Evolutionary conservation across 129 eudicot species (phyloP).

Genomic region (Tagetes patula): DNA sequence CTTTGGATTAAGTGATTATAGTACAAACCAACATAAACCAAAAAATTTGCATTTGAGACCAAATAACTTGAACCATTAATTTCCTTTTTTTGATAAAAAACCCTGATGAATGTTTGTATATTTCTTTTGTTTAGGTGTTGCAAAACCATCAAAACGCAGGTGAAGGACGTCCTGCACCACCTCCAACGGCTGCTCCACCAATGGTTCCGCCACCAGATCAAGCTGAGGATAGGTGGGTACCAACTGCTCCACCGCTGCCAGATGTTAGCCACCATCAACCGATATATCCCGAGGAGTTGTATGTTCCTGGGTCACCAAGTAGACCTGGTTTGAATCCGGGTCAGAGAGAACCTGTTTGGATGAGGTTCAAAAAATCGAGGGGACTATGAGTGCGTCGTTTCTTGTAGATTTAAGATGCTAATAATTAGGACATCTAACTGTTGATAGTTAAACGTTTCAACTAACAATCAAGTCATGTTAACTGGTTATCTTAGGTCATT

Average conservation of each 20-base stretch:
- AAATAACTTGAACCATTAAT: neutral
- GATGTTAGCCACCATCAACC: conserved; percentile 26
- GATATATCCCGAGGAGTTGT: conserved; percentile 36
- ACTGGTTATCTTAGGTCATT: neutral
- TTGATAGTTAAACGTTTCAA: neutral
- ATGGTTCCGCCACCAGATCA: conserved; percentile 19
- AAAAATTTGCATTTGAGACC: neutral
- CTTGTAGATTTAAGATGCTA: conserved; percentile 10
- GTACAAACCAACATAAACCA: neutral
- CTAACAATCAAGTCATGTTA: neutral
- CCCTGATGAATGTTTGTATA: too few relatives aligned
- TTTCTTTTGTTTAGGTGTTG: conserved; percentile 21
- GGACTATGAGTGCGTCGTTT: conserved; percentile 23
- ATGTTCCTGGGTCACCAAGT: conserved; percentile 22
- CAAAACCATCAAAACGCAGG: conserved; percentile 14
- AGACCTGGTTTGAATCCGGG: conserved; percentile 25
- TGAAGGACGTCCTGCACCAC: conserved; percentile 29
- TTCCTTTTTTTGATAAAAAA: neutral
- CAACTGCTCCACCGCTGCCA: conserved; percentile 43
- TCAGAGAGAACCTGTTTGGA: conserved; percentile 38
- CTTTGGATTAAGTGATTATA: neutral
- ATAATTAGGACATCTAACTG: conserved; percentile 8
- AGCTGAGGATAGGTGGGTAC: conserved; percentile 32
- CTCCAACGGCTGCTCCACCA: conserved; percentile 32
- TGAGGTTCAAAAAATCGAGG: conserved; percentile 45